Evolutionary conservation across 2,329 filamentous ascomycete genomes (phyloP), one percentile per base, ranked within the genome.

Genomic region (Cadophora malorum): DNA sequence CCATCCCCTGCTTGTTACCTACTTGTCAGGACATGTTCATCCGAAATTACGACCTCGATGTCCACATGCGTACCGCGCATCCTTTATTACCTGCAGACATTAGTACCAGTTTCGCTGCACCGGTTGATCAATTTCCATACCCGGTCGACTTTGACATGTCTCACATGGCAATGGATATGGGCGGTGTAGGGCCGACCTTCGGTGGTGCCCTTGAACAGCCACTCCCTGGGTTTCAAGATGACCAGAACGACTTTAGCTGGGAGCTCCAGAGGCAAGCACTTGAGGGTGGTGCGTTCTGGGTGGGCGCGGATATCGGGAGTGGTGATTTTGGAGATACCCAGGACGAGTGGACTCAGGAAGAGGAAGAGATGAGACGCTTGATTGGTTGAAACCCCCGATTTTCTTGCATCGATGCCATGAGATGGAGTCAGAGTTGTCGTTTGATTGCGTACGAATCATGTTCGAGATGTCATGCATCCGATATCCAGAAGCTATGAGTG

Each of bases 41-140:
- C 67, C 82, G 85, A 56, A 83, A 87, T 47, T 85, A 86, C 69
- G 86, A 90, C 74, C 79, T 89, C 4, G 83, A 84, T 71, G 78
- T 83, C 7, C 88, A 90, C 73, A 80, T 87, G 79, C 82, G 79
- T 67, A 79, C 80, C 64, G 80, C 80, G 41, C 82, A 84, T 63
- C 68, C 58, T 9, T 47, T 56, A 16, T n/a, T 35, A 31, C 41
- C 38, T 33, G 61, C 38, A 10, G 45, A 10, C 19, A 61, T 63
- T 25, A 50, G 60, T 49, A 45, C 60, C 23, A 35, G 33, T 52
- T 23, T 53, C 3, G 38, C n/a, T n/a, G 28, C 35, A 7, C 63
- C 58, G 14, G 38, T 50, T 31, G 28, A 21, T 25, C 61, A 59
- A 5, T 63, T 49, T 50, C 23, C 60, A 21, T 45, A 59, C 16